Percentiles rank a stretch among this genome's conserved stretches.
phyloP scores from a whole-genome alignment of 2,329 filamentous ascomycete genomes.

The Mycogone perniciosa region DNA sequence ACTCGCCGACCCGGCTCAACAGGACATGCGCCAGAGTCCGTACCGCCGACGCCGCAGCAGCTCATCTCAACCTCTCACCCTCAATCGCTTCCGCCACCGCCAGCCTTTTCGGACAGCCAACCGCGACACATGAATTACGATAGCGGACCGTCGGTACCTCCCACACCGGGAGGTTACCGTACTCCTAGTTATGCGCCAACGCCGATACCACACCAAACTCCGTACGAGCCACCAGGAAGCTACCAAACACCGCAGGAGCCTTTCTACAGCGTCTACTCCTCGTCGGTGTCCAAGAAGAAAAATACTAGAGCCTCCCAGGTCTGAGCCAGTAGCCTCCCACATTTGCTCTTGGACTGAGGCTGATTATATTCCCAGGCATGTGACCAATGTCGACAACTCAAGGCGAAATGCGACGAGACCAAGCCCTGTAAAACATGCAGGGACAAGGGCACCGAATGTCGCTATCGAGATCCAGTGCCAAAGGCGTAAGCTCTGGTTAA shows the following conservation, averaged over 20 bases:
- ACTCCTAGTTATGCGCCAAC: conserved; percentile 35
- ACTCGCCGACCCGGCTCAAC: conserved; percentile 48
- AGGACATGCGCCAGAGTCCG: conserved; percentile 34
- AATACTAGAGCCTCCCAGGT: conserved; percentile 61
- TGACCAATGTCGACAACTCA: conserved; percentile 78
- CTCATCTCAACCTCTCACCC: conserved; percentile 26
- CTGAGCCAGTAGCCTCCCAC: conserved; percentile 8
- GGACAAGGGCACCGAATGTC: conserved; percentile 76
- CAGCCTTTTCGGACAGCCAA: conserved; percentile 39
- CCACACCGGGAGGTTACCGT: conserved; percentile 38
- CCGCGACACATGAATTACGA: conserved; percentile 51
- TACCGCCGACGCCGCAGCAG: conserved; percentile 28
- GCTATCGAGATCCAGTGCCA: conserved; percentile 84
- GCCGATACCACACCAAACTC: conserved; percentile 31
- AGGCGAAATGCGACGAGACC: conserved; percentile 87
- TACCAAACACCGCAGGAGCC: conserved; percentile 30
- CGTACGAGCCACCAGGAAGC: conserved; percentile 31
- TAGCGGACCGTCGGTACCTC: conserved; percentile 38
- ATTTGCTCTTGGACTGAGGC: not conserved
- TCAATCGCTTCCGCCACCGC: conserved; percentile 24
- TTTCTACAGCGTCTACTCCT: conserved; percentile 37
- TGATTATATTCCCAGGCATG: conserved; percentile 58
- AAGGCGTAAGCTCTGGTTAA: conserved; percentile 63
- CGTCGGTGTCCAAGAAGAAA: conserved; percentile 45
- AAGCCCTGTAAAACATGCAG: conserved; percentile 80